Evolutionary conservation across 2,329 filamentous ascomycete species (phyloP).

Genomic region (Dendrostoma leiphaemia): DNA sequence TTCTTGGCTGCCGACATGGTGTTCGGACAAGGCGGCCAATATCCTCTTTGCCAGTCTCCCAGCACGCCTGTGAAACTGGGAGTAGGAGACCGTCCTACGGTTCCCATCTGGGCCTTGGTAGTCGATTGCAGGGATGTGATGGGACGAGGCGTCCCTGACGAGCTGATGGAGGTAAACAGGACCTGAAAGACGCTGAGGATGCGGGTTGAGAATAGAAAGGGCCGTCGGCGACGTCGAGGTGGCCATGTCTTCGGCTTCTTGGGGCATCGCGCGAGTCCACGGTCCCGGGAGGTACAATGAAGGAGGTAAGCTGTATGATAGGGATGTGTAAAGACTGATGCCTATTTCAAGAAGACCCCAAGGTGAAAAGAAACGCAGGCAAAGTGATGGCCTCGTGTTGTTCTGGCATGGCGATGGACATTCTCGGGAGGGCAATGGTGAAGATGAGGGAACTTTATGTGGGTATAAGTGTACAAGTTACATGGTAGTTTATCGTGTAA

Average conservation of each 20-base stretch:
- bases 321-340: background rate
- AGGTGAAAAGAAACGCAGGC: no score
- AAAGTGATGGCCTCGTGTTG: background rate
- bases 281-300: background rate
- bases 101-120: constrained; percentile 51
- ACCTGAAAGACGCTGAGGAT: constrained; percentile 38
- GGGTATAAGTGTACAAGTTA: background rate
- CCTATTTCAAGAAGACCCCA: no score
- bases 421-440: constrained; percentile 1
- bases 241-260: constrained; percentile 13
- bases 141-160: constrained; percentile 41
- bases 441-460: background rate
- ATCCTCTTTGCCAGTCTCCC: constrained; percentile 10
- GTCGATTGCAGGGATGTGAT: constrained; percentile 56
- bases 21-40: background rate
- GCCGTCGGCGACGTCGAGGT: background rate
- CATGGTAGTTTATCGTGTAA: no score
- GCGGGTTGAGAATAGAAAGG: constrained; percentile 47
- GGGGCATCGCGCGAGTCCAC: constrained; percentile 1
- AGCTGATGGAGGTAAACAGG: constrained; percentile 55
- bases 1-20: constrained; percentile 6
- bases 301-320: background rate
- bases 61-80: constrained; percentile 49
- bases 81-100: constrained; percentile 56
- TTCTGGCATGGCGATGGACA: constrained; percentile 8